A percentile compares a stretch with the other conserved stretches of the same genome.
Conservation (phyloP, 495 filamentous ascomycete species). For the Hypoxylon fragiforme region DNA sequence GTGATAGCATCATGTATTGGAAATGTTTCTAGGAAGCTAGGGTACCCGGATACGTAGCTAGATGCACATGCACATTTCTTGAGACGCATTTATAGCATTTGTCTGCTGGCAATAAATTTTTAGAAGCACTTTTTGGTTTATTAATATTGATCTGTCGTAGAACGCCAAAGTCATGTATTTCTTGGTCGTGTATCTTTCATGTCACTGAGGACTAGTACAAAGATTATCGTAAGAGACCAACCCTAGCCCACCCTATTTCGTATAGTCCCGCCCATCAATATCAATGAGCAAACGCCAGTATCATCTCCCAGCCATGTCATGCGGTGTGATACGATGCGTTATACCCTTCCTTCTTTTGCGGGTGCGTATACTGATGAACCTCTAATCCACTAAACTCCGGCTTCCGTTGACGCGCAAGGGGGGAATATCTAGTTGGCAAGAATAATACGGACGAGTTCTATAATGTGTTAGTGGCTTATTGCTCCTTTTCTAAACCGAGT, state of each 20-base stretch:
- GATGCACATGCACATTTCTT: too few relatives aligned
- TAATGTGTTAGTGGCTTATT: conserved; percentile 8
- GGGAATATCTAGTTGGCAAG: conserved; percentile 72
- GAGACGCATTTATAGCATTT: too few relatives aligned
- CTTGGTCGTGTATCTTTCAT: conserved; percentile 8
- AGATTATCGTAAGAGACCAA: conserved; percentile 23
- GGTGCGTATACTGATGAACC: conserved; percentile 14
- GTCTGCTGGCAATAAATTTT: too few relatives aligned
- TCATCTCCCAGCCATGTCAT: conserved; percentile 33
- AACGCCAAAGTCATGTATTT: neutral
- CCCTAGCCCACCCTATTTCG: conserved; percentile 23
- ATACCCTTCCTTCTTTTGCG: conserved; percentile 6
- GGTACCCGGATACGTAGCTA: too few relatives aligned
- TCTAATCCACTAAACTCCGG: conserved; percentile 32
- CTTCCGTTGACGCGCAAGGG: conserved; percentile 15
- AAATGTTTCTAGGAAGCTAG: too few relatives aligned
- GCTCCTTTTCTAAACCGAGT: neutral
- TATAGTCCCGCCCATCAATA: conserved; percentile 29
- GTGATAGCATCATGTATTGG: too few relatives aligned
- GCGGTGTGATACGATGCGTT: conserved; percentile 14
- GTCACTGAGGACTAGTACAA: conserved; percentile 13
- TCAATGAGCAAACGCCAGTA: conserved; percentile 38
- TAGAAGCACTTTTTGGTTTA: too few relatives aligned
- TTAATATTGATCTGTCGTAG: too few relatives aligned
- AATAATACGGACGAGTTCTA: conserved; percentile 91